A percentile compares a stretch with the other conserved stretches of the same genome.
phyloP scores from a whole-genome alignment of 139 green algal genomes.

The Volvox africanus region DNA sequence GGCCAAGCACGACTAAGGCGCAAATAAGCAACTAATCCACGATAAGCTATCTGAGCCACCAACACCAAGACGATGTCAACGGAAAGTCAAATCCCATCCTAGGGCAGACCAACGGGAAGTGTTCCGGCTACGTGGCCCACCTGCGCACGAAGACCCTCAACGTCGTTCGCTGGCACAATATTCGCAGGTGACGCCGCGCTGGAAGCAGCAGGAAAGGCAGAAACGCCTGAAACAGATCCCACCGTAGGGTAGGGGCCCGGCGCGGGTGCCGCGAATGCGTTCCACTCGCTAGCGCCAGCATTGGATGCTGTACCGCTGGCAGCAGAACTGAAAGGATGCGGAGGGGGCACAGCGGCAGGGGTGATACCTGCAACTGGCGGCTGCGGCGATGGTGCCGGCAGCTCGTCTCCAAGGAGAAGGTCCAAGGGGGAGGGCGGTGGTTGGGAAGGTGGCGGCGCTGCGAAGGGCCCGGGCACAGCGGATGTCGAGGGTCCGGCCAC shows the following conservation, averaged over 20 bases:
- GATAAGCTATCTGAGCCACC: too few species aligned
- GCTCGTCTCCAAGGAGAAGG: conserved; percentile 33
- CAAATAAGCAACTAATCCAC: too few species aligned
- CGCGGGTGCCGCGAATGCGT: background rate
- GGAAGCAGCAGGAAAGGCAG: background rate
- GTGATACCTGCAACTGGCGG: background rate
- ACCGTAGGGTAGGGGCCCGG: background rate
- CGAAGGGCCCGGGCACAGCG: background rate
- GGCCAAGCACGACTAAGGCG: too few species aligned
- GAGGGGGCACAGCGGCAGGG: background rate
- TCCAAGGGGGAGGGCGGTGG: conserved; percentile 15
- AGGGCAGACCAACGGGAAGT: too few species aligned
- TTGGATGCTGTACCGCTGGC: background rate
- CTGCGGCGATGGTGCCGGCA: background rate
- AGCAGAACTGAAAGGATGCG: too few species aligned
- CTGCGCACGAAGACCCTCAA: conserved; percentile 28
- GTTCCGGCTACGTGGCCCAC: background rate
- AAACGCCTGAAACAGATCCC: background rate
- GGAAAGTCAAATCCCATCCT: too few species aligned
- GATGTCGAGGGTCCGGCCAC: background rate
- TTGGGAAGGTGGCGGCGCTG: background rate
- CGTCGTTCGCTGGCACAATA: background rate
- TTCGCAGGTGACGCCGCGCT: background rate
- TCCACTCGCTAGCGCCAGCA: background rate
- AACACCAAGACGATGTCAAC: too few species aligned